These are phyloP conservation scores for Aspergillus glaucus DNA, from an alignment of 2,329 filamentous ascomycete genomes.

Conservation along the genomic window DNA sequence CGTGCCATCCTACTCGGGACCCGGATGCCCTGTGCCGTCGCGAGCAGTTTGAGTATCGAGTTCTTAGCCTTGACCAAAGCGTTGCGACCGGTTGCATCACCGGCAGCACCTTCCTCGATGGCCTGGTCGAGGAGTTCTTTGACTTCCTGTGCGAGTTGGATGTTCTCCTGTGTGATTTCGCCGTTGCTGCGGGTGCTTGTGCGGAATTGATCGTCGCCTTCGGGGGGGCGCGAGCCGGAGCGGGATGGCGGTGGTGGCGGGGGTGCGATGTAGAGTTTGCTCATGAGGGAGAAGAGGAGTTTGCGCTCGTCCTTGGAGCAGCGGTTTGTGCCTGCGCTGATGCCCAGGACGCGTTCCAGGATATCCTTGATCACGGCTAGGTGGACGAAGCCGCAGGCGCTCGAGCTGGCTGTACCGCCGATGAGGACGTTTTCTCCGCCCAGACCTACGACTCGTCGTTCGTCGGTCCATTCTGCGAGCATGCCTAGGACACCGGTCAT, in stretches of 20 bases:
- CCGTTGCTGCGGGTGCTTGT: constrained; percentile 37
- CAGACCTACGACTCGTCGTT: constrained; percentile 66
- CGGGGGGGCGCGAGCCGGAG: constrained; percentile 35
- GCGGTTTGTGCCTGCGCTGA: constrained; percentile 27
- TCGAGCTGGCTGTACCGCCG: constrained; percentile 47
- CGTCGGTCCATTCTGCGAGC: constrained; percentile 92
- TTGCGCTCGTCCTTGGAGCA: constrained; percentile 72
- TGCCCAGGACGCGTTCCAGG: constrained; percentile 63
- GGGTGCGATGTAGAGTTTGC: constrained; percentile 69
- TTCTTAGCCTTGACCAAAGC: constrained; percentile 43
- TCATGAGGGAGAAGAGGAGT: constrained; percentile 66
- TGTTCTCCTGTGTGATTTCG: constrained; percentile 48
- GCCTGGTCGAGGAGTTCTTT: constrained; percentile 54
- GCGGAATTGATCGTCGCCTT: constrained; percentile 59
- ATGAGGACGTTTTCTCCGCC: constrained; percentile 42
- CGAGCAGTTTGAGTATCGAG: constrained; percentile 35
- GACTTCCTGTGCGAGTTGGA: constrained; percentile 48
- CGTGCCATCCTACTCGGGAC: constrained; percentile 26
- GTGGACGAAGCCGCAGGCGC: constrained; percentile 68
- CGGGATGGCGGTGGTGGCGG: constrained; percentile 50
- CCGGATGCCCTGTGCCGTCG: constrained; percentile 44
- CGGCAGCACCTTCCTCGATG: constrained; percentile 41
- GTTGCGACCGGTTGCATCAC: constrained; percentile 39
- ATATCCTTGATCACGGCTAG: constrained; percentile 71
- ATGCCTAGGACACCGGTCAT: constrained; percentile 69